Evolutionary conservation across 306 rosid species (phyloP).

Genomic region (Malus orientalis): DNA sequence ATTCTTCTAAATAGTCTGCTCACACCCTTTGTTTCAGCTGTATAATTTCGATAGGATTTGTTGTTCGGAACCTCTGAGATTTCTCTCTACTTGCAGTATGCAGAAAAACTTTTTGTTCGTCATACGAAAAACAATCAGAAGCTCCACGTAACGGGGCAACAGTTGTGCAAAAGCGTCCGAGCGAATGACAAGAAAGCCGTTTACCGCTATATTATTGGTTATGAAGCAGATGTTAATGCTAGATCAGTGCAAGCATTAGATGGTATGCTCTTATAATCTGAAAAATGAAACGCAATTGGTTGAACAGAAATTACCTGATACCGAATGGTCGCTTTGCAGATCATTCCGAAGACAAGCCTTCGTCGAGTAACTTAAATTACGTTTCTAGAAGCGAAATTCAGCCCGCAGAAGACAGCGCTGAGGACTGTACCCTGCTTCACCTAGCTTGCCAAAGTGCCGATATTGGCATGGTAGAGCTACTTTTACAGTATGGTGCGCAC

Average conservation of each 20-base stretch:
- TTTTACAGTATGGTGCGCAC: conserved; percentile 67
- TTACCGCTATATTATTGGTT: conserved; percentile 49
- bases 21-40: conserved; percentile 2
- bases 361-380: conserved; percentile 27
- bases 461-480: conserved; percentile 69
- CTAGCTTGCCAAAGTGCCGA: conserved; percentile 66
- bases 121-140: conserved; percentile 19
- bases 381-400: conserved; percentile 28
- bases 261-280: conserved; percentile 32
- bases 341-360: conserved; percentile 27
- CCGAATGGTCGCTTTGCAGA: conserved; percentile 28
- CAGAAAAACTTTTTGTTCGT: conserved; percentile 47
- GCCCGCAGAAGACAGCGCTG: conserved; percentile 20
- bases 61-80: conserved; percentile 14
- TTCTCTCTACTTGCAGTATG: conserved; percentile 51
- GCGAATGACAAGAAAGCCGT: conserved; percentile 66
- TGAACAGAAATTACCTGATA: neutral
- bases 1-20: neutral
- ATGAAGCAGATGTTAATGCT: conserved; percentile 38
- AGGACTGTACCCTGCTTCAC: conserved; percentile 58
- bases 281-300: conserved; percentile 12
- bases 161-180: conserved; percentile 47
- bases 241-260: conserved; percentile 26
- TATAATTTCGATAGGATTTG: neutral
- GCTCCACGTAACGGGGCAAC: conserved; percentile 30